Conservation (phyloP, 768 basidiomycete species). For the Kwoniella botswanensis region DNA sequence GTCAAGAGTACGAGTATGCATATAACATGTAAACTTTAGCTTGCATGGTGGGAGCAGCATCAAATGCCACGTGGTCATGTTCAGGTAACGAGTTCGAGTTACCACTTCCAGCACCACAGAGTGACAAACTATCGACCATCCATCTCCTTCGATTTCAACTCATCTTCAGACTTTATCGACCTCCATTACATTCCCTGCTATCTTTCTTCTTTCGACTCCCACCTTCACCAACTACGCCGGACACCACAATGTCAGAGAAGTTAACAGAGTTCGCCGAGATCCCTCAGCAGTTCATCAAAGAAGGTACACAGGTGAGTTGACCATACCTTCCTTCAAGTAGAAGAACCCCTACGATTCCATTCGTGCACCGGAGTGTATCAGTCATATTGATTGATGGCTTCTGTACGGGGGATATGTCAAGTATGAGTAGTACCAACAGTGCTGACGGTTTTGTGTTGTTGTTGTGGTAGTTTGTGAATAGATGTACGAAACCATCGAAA, state of each 20-base stretch:
- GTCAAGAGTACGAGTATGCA: neutral
- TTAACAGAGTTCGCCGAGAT: slow-evolving; percentile 86
- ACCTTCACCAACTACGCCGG: too few species aligned
- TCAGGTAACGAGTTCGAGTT: neutral
- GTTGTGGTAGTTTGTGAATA: slow-evolving; percentile 77
- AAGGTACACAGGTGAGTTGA: slow-evolving; percentile 82
- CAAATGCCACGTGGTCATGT: neutral
- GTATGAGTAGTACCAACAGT: neutral
- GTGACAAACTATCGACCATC: neutral
- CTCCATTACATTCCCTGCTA: neutral
- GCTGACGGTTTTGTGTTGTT: neutral
- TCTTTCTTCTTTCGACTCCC: neutral
- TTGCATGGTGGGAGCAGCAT: too few species aligned
- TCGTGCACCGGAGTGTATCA: too few species aligned
- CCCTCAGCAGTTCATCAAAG: slow-evolving; percentile 87
- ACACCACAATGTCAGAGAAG: slow-evolving; percentile 78
- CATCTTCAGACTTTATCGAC: too few species aligned
- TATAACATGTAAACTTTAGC: too few species aligned
- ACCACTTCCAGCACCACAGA: slow-evolving; percentile 14
- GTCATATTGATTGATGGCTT: too few species aligned
- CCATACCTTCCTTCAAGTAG: too few species aligned
- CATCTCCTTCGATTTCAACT: too few species aligned
- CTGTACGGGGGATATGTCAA: too few species aligned
- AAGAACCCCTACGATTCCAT: too few species aligned
- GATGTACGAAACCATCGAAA: slow-evolving; percentile 96